Conservation (phyloP, 306 rosid species). For the Acacia confusa region DNA sequence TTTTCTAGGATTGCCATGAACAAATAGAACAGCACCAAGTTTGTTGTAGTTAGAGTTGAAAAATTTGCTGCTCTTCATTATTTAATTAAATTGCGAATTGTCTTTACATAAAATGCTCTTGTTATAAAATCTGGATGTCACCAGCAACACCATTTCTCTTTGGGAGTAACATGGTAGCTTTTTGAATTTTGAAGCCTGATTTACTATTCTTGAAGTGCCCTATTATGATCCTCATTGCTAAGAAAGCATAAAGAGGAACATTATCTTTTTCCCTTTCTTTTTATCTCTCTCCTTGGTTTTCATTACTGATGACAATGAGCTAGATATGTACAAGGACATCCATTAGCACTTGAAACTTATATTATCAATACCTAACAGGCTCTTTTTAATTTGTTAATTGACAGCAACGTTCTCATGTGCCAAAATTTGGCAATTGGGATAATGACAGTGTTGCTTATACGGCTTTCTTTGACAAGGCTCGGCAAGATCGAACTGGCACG, state of each 20-base stretch:
- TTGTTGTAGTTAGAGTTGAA: background rate
- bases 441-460: constrained; percentile 88
- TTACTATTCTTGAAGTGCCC: background rate
- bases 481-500: constrained; percentile 74
- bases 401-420: constrained; percentile 90
- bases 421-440: constrained; percentile 96
- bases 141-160: background rate
- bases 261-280: background rate
- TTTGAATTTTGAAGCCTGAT: background rate
- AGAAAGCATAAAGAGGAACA: constrained; percentile 11
- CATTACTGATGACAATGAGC: constrained; percentile 5
- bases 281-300: background rate
- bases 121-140: background rate
- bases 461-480: constrained; percentile 89
- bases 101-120: background rate
- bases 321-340: constrained; percentile 1
- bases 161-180: background rate
- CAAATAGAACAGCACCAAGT: background rate
- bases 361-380: constrained; percentile 28
- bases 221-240: background rate
- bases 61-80: background rate
- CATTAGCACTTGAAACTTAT: constrained; percentile 23
- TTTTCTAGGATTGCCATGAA: background rate
- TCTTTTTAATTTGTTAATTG: constrained; percentile 40
- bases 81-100: constrained; percentile 1